Conservation (phyloP, 495 filamentous ascomycete genomes). For the Penicillium roqueforti region DNA sequence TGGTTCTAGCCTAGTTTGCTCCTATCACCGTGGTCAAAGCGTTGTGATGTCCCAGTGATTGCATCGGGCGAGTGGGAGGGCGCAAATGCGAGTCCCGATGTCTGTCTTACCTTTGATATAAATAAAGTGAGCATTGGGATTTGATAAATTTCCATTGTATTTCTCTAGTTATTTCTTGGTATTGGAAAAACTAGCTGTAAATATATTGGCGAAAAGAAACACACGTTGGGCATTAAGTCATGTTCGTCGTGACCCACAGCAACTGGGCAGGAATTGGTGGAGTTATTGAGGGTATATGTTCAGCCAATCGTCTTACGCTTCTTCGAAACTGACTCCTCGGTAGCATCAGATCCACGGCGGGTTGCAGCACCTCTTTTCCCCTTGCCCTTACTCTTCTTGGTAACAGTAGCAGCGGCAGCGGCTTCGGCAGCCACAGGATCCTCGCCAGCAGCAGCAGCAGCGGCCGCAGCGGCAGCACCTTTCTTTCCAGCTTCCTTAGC, state of each 20-base stretch:
- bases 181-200: background rate
- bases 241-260: background rate
- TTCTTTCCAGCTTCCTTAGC: conserved; percentile 43
- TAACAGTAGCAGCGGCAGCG: conserved; percentile 18
- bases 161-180: background rate
- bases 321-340: conserved; percentile 41
- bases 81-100: too few species aligned
- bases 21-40: too few species aligned
- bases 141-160: background rate
- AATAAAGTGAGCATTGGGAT: background rate
- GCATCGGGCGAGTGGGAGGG: background rate
- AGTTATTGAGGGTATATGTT: background rate
- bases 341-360: conserved; percentile 40
- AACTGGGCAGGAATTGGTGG: background rate
- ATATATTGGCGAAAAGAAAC: background rate
- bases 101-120: background rate
- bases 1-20: too few species aligned
- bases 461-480: conserved; percentile 11
- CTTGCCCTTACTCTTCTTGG: conserved; percentile 41
- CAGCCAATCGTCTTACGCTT: conserved; percentile 38
- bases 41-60: background rate
- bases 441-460: conserved; percentile 9
- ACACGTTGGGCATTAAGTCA: background rate
- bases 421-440: conserved; percentile 21
- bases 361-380: conserved; percentile 33